These are phyloP conservation scores for Ustilago xerochloae DNA, from an alignment of 1,284 basidiomycete genomes.

Conservation along the genomic window DNA sequence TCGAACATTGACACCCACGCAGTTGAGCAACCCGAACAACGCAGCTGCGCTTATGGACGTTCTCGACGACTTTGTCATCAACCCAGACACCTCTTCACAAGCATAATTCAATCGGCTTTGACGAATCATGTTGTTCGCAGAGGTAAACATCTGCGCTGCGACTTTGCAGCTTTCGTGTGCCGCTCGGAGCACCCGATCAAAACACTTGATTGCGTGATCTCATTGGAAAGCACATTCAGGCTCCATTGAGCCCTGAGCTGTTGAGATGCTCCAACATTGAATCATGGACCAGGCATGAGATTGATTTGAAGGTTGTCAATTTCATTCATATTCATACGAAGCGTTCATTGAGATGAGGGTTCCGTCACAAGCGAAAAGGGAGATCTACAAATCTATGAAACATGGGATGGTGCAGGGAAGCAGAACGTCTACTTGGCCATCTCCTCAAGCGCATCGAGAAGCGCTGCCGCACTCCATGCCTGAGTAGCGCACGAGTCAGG, in stretches of 20 bases:
- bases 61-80: slow-evolving; percentile 35
- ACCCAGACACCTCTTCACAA: slow-evolving; percentile 11
- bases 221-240: too few species aligned
- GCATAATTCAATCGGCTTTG: slow-evolving; percentile 18
- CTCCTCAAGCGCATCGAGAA: slow-evolving; percentile 59
- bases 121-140: too few species aligned
- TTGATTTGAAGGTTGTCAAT: not conserved
- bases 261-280: too few species aligned
- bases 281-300: too few species aligned
- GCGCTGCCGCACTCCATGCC: slow-evolving; percentile 60
- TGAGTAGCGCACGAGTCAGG: slow-evolving; percentile 62
- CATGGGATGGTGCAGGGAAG: not conserved
- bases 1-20: not conserved
- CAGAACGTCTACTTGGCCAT: slow-evolving; percentile 31
- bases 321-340: not conserved
- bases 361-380: not conserved
- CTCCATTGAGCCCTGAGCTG: too few species aligned
- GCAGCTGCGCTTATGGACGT: slow-evolving; percentile 51
- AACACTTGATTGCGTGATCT: too few species aligned
- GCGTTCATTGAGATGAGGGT: not conserved
- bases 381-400: not conserved
- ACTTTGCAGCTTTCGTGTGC: too few species aligned
- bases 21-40: slow-evolving; percentile 51
- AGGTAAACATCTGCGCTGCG: too few species aligned
- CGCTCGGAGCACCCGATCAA: too few species aligned